phyloP scores from a whole-genome alignment of 257 asterid species.

The Knoxia roxburghii region DNA sequence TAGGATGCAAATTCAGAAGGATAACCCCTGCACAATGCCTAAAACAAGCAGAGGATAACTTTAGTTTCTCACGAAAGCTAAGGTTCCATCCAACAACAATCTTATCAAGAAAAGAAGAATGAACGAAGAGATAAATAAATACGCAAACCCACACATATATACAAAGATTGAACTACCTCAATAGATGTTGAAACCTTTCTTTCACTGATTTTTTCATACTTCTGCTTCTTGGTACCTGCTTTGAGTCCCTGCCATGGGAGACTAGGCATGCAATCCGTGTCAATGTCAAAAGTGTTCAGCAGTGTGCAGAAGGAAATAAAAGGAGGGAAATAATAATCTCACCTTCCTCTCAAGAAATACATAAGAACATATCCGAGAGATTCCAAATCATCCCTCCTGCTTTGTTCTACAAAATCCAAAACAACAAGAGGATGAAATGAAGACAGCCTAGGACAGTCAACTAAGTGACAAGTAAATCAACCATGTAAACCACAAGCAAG shows the following conservation, averaged over 20 bases:
- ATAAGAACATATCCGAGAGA: conserved; percentile 92
- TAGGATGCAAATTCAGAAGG: conserved; percentile 97
- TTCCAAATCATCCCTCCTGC: conserved; percentile 99
- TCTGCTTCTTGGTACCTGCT: conserved; percentile 96
- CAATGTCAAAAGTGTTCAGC: conserved; percentile 32
- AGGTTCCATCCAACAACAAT: conserved; percentile 12
- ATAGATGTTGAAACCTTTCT: conserved; percentile 92
- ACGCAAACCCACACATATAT: background rate
- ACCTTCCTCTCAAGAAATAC: conserved; percentile 98
- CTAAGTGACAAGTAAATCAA: conserved; percentile 7
- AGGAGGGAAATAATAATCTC: conserved; percentile 12
- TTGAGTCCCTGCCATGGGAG: conserved; percentile 97
- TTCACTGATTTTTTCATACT: conserved; percentile 92
- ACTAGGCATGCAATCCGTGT: conserved; percentile 41
- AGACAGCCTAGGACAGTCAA: background rate
- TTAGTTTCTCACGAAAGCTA: conserved; percentile 13
- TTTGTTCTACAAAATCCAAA: conserved; percentile 52
- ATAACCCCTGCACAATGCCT: conserved; percentile 84
- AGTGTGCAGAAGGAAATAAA: conserved; percentile 17
- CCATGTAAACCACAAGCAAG: conserved; percentile 12
- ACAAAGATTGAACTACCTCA: conserved; percentile 52
- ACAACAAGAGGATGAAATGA: conserved; percentile 13
- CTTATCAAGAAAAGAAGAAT: background rate
- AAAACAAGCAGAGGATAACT: conserved; percentile 22
- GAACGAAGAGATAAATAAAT: background rate